phyloP scores from a whole-genome alignment of 2,329 filamentous ascomycete genomes.

The Aspergillus chevalieri region DNA sequence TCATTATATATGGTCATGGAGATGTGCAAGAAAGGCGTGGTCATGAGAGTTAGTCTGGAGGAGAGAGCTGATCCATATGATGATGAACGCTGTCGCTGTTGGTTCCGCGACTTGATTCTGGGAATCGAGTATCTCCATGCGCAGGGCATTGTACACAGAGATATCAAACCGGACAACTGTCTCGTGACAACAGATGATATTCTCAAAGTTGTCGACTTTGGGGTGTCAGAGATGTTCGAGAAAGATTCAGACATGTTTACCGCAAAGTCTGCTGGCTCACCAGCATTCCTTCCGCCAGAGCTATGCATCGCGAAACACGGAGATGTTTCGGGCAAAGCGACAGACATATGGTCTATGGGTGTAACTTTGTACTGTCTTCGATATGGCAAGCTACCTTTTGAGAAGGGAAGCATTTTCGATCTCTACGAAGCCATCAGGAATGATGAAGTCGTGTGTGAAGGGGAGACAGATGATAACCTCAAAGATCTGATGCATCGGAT shows the following conservation, averaged over 20 bases:
- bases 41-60: conserved; percentile 92
- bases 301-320: conserved; percentile 81
- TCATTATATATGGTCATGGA: conserved; percentile 98
- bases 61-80: conserved; percentile 76
- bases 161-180: conserved; percentile 97
- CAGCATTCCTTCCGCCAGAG: conserved; percentile 90
- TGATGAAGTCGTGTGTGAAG: conserved; percentile 58
- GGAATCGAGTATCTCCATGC: conserved; percentile 94
- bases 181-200: conserved; percentile 83
- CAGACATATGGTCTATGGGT: conserved; percentile 98
- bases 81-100: conserved; percentile 74
- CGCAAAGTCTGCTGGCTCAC: conserved; percentile 86
- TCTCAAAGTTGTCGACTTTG: conserved; percentile 97
- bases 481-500: conserved; percentile 66
- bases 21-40: conserved; percentile 96
- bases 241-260: conserved; percentile 83
- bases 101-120: conserved; percentile 91
- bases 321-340: conserved; percentile 78
- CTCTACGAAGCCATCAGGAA: conserved; percentile 82
- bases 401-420: conserved; percentile 70
- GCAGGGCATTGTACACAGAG: conserved; percentile 89
- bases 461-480: conserved; percentile 62
- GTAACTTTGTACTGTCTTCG: conserved; percentile 88
- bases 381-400: conserved; percentile 84
- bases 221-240: conserved; percentile 98